Evolutionary conservation across 2,329 filamentous ascomycete genomes (phyloP).

Genomic region (Plenodomus lindquistii): DNA sequence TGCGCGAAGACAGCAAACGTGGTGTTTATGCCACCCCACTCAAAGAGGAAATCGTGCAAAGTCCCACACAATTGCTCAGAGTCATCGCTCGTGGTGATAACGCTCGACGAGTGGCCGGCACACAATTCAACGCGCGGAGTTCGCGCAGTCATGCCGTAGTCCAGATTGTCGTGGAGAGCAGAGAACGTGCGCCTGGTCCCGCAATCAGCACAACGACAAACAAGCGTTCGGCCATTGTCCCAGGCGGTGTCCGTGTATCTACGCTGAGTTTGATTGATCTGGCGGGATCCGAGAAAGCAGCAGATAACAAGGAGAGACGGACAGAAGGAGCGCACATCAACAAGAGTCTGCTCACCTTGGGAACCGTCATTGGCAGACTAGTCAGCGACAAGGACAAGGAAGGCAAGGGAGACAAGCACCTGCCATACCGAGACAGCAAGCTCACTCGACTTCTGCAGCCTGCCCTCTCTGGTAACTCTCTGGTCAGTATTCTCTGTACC

Average conservation of each 20-base stretch:
- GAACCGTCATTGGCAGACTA: constrained; percentile 92
- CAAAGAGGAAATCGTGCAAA: constrained; percentile 98
- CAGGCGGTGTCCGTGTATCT: constrained; percentile 91
- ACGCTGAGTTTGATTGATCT: constrained; percentile 95
- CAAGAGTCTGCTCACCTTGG: constrained; percentile 92
- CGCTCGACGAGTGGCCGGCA: constrained; percentile 86
- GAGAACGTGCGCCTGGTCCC: constrained; percentile 73
- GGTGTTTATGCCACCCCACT: constrained; percentile 95
- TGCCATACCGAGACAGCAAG: constrained; percentile 97
- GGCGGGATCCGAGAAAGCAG: constrained; percentile 93
- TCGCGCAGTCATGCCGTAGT: constrained; percentile 98
- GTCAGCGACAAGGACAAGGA: constrained; percentile 83
- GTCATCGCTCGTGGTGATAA: constrained; percentile 95
- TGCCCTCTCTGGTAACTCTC: constrained; percentile 86
- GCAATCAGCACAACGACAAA: constrained; percentile 46
- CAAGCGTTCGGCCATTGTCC: constrained; percentile 51
- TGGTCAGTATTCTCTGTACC: constrained; percentile 97
- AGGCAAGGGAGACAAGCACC: constrained; percentile 85
- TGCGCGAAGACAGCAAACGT: constrained; percentile 93
- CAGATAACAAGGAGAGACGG: constrained; percentile 90
- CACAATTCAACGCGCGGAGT: constrained; percentile 94
- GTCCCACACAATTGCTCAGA: constrained; percentile 88
- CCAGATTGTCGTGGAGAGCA: constrained; percentile 96
- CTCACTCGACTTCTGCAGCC: constrained; percentile 90
- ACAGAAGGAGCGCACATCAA: constrained; percentile 98